Evolutionary conservation across 208 protist species (phyloP).

Genomic region (Trypanosoma cruzi): DNA sequence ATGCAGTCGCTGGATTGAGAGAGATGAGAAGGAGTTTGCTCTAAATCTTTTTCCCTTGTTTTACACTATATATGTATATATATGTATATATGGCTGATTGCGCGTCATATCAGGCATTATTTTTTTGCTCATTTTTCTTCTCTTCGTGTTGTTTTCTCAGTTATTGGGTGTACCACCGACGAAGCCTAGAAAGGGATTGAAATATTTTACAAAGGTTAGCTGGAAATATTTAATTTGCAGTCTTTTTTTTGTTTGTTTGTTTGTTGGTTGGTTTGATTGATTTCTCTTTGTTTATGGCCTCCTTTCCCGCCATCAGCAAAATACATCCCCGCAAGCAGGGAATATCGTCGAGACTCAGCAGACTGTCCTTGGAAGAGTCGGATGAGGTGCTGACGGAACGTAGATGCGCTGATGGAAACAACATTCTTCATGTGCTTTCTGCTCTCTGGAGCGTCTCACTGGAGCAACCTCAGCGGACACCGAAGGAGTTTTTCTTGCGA

Average conservation of each 20-base stretch:
- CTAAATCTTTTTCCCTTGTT: not conserved
- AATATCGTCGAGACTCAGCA: not conserved
- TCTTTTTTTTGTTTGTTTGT: constrained; percentile 14
- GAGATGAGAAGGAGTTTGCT: not conserved
- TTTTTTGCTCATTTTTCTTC: too few relatives aligned
- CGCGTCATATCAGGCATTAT: too few relatives aligned
- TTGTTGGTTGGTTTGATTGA: constrained; percentile 10
- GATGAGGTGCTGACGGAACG: not conserved
- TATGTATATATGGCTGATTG: too few relatives aligned
- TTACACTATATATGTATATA: not conserved
- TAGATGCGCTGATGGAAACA: not conserved
- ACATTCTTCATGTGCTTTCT: constrained; percentile 9
- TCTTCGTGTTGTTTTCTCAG: too few relatives aligned
- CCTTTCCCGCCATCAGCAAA: not conserved
- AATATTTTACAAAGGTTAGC: too few relatives aligned
- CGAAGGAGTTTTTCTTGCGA: constrained; percentile 22
- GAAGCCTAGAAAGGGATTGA: not conserved
- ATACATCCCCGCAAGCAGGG: not conserved
- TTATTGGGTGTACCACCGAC: too few relatives aligned
- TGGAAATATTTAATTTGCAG: constrained; percentile 3
- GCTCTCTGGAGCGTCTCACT: constrained; percentile 18
- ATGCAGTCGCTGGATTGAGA: not conserved
- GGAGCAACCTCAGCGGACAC: constrained; percentile 19
- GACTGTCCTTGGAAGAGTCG: not conserved
- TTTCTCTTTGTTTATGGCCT: constrained; percentile 1